Conservation (phyloP, 2,329 filamentous ascomycete species). For the Atkinsonella texensis region DNA sequence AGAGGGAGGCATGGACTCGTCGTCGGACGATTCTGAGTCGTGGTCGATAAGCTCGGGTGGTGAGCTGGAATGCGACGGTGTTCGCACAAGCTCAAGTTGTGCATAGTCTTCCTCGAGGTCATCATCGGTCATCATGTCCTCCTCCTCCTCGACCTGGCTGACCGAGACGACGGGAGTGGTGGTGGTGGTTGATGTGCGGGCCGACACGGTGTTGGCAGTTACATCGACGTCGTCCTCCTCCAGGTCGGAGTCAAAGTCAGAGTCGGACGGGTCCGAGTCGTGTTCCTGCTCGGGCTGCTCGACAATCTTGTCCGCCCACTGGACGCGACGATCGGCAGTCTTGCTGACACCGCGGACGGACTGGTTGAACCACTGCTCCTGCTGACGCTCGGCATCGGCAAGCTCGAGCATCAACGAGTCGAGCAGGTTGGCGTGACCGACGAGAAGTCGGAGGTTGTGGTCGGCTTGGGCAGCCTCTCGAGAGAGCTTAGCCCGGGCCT, state of each 20-base stretch:
- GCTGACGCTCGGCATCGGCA: slow-evolving; percentile 85
- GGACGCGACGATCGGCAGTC: slow-evolving; percentile 59
- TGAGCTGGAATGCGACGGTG: slow-evolving; percentile 51
- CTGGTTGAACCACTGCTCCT: slow-evolving; percentile 97
- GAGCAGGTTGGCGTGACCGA: slow-evolving; percentile 96
- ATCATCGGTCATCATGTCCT: slow-evolving; percentile 27
- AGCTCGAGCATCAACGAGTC: slow-evolving; percentile 89
- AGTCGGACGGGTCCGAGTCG: slow-evolving; percentile 39
- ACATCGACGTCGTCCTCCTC: slow-evolving; percentile 49
- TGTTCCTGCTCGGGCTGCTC: slow-evolving; percentile 63
- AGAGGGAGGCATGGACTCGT: slow-evolving; percentile 67
- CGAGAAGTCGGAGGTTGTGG: slow-evolving; percentile 88
- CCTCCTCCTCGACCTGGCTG: slow-evolving; percentile 31
- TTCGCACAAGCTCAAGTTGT: slow-evolving; percentile 55
- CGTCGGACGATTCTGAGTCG: slow-evolving; percentile 56
- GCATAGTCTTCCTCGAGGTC: slow-evolving; percentile 54
- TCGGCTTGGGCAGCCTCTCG: slow-evolving; percentile 80
- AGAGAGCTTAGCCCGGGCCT: slow-evolving; percentile 91
- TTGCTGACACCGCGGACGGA: slow-evolving; percentile 66
- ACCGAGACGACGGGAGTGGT: slow-evolving; percentile 9
- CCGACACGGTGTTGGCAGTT: slow-evolving; percentile 34
- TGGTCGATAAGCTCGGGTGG: slow-evolving; percentile 60
- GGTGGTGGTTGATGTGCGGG: slow-evolving; percentile 30
- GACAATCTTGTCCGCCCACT: slow-evolving; percentile 73
- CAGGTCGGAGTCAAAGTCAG: slow-evolving; percentile 33